Evolutionary conservation across 2,329 filamentous ascomycete genomes (phyloP).

Genomic region (Exserohilum rostratum): DNA sequence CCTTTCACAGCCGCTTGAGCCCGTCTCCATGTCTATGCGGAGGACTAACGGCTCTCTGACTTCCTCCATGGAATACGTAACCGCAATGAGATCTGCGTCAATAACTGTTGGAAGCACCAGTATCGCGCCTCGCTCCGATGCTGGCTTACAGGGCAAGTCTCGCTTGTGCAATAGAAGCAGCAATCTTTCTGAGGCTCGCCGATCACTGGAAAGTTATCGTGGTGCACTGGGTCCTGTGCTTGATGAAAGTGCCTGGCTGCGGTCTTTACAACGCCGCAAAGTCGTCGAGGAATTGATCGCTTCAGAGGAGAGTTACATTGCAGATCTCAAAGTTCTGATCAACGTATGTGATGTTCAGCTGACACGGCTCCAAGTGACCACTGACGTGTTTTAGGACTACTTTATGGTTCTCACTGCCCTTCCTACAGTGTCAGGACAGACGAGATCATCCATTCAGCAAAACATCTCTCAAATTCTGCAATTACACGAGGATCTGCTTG

Average conservation of each 20-base stretch:
- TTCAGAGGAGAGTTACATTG: slow-evolving; percentile 88
- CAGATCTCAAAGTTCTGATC: slow-evolving; percentile 82
- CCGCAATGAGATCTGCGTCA: slow-evolving; percentile 80
- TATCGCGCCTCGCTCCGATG: slow-evolving; percentile 63
- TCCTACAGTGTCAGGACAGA: slow-evolving; percentile 66
- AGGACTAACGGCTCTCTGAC: slow-evolving; percentile 63
- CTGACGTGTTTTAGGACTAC: slow-evolving; percentile 45
- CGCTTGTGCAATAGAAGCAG: slow-evolving; percentile 66
- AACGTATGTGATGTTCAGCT: slow-evolving; percentile 66
- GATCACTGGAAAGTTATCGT: slow-evolving; percentile 63
- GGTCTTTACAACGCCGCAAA: slow-evolving; percentile 75
- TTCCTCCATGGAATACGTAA: slow-evolving; percentile 79
- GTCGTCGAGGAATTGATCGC: slow-evolving; percentile 84
- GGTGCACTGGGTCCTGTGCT: slow-evolving; percentile 54
- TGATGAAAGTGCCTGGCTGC: slow-evolving; percentile 73
- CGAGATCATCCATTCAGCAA: slow-evolving; percentile 75
- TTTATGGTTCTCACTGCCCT: slow-evolving; percentile 70
- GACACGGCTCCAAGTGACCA: background rate
- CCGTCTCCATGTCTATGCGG: slow-evolving; percentile 36
- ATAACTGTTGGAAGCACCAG: slow-evolving; percentile 77
- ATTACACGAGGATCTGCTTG: slow-evolving; percentile 81
- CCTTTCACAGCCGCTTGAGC: slow-evolving; percentile 13
- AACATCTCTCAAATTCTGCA: slow-evolving; percentile 81
- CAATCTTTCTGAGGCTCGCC: slow-evolving; percentile 65
- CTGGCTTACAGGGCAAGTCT: slow-evolving; percentile 64